Evolutionary conservation across 1,284 basidiomycete genomes (phyloP), one percentile per base, ranked within the genome.

Genomic region (Porodaedalea pini): DNA sequence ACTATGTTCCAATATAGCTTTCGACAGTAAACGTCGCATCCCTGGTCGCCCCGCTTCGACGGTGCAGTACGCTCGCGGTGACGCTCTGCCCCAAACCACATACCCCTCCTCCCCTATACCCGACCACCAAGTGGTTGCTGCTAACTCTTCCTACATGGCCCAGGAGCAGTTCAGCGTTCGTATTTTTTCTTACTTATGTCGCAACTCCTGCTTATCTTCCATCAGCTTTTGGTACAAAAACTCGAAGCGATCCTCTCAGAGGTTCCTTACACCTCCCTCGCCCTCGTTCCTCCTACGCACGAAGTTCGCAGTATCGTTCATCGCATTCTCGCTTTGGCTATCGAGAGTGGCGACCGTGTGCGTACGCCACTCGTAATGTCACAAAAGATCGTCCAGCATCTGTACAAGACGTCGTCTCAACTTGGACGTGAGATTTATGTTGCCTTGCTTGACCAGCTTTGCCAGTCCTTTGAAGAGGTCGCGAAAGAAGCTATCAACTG

Each of bases 401-500:
- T 98, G 57, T 97, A 94, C 77, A 94, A 94, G 76, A 90, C 90
- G 4, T 77, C 82, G 1, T 83, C 85, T 2, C 85, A 89, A 59
- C 78, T 98, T 45, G 93, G 90, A 0, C 83, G 95, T 52, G 94
- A 97, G 69, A 87, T 96, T 23, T 98, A 94, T 70, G 92, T 94
- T 32, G 83, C 87, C 36, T 75, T 99, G 49, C 77, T 99, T 21
- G 91, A 96, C 63, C 87, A 92, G 61, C 78, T 99, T 21, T 99
- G 97, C 72, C 85, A 88, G 62, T 77, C 87, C 27, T 96, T 93
- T 62, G 85, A 91, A 65, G 94, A 97, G 66, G 95, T 98, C 44
- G 92, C 91, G 19, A 94, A 94, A 73, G 97, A 99, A 74, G 97
- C 96, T 7, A 91, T 95, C 57, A 93, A 90, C 11, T 99, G 97